A percentile compares a stretch with the other conserved stretches of the same genome.
Evolutionary conservation across 345 rosid genomes (phyloP).

Genomic region (Heritiera fomes): DNA sequence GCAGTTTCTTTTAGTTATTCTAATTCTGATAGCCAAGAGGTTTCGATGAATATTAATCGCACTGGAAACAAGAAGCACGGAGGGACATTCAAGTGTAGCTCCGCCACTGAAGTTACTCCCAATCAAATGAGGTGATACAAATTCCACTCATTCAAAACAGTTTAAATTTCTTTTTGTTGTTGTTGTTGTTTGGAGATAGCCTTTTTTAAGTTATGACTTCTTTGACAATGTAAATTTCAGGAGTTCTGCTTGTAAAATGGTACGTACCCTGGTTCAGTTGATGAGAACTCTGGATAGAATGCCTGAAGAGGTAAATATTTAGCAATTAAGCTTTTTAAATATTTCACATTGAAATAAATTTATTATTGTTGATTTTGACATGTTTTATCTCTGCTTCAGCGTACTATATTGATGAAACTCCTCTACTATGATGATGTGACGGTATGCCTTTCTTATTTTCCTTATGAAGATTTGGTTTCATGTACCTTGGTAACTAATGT

Average conservation of each 20-base stretch:
- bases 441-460: slow-evolving; percentile 47
- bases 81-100: slow-evolving; percentile 64
- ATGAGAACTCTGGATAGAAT: slow-evolving; percentile 54
- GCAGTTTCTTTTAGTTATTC: slow-evolving; percentile 94
- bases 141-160: background rate
- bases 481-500: background rate
- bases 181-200: background rate
- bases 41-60: slow-evolving; percentile 80
- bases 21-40: slow-evolving; percentile 74
- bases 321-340: slow-evolving; percentile 6
- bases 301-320: slow-evolving; percentile 76
- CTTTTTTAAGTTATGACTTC: slow-evolving; percentile 3
- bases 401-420: slow-evolving; percentile 90
- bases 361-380: slow-evolving; percentile 23
- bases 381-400: slow-evolving; percentile 50
- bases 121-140: slow-evolving; percentile 79
- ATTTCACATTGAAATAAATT: background rate
- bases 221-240: slow-evolving; percentile 36
- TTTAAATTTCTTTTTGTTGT: background rate
- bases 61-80: slow-evolving; percentile 75
- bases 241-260: slow-evolving; percentile 96
- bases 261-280: slow-evolving; percentile 42
- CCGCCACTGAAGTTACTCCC: slow-evolving; percentile 75
- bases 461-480: slow-evolving; percentile 9
- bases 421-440: slow-evolving; percentile 91